Base-by-base conservation (phyloP, 192 early-diverging fungal genomes). In the Rhizoclosmatium globosum region DNA sequence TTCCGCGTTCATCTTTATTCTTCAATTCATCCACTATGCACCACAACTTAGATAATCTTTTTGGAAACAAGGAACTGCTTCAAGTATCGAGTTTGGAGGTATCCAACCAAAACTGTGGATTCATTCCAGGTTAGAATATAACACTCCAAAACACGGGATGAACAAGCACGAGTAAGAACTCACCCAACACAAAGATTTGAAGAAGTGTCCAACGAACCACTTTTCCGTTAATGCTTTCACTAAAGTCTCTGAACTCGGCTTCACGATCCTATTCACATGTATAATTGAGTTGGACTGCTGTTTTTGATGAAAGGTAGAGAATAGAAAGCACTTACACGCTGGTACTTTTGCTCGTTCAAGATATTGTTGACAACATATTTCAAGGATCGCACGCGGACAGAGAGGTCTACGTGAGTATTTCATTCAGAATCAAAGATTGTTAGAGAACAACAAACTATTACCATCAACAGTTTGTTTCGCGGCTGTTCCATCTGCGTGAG, bases 71-170 rank as follows among this genome's bases (percentile, higher is more conserved):
- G 95, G 89, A 97, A 97, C 68, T 85, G 81, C 77, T 92, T 91
- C 70, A 96, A 87, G 78, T 95, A 92, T 23, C 92, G 90, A 82
- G 96, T 91, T 84, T 98, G 96, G 95, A 96, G 96, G 68, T 90
- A 71, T 23, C 68, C 77, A 11, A 58, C 68, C 13, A 79, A 15
- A 31, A 79, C 75, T 77, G 45, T n/a, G 23, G 57, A 11, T 2
- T 42, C 2, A 79, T 21, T 2, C 6, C 42, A n/a, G 4, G 59
- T 21, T 65, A 50, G 19, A 74, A 48, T 21, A 53, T 17, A n/a
- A 73, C 72, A 58, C 50, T 46, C 11, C 45, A 42, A 31, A 42
- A 31, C 31, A 31, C 31, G 65, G 53, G 15, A 15, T 15, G 21
- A 21, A 21, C 17, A 58, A 58, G 57, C 17, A 21, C n/a, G 4